These are phyloP conservation scores for Cutaneotrichosporon arboriforme DNA, from an alignment of 1,284 basidiomycete genomes.

Conservation along the genomic window DNA sequence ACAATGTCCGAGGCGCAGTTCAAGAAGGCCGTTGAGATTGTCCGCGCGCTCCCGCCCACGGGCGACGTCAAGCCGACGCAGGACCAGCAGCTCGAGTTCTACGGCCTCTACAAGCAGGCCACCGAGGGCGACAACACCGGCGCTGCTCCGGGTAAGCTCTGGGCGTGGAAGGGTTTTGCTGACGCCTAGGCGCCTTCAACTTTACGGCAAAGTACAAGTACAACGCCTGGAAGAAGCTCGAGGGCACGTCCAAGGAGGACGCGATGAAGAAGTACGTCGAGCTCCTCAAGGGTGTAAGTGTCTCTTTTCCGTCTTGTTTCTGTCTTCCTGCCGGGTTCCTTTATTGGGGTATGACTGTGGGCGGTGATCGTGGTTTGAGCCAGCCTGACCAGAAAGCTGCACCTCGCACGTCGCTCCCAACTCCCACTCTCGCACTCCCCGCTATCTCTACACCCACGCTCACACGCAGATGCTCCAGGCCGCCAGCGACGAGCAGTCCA, in stretches of 20 bases:
- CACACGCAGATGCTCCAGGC: conserved; percentile 55
- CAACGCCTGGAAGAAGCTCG: conserved; percentile 79
- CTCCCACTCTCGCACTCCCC: no score
- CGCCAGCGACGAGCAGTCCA: conserved; percentile 55
- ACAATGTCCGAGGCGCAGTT: conserved; percentile 34
- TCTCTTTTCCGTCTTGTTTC: no score
- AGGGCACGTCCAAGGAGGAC: conserved; percentile 66
- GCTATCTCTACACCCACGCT: not conserved
- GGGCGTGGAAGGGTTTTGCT: not conserved
- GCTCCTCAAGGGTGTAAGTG: conserved; percentile 62
- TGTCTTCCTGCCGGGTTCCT: no score
- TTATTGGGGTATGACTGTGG: no score
- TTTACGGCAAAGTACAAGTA: conserved; percentile 48
- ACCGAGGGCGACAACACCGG: conserved; percentile 57
- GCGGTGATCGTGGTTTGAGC: no score
- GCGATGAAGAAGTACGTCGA: conserved; percentile 68
- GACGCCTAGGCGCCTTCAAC: conserved; percentile 35
- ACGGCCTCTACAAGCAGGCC: conserved; percentile 85
- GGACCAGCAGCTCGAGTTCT: conserved; percentile 83
- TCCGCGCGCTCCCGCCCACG: conserved; percentile 63
- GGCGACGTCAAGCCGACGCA: conserved; percentile 70
- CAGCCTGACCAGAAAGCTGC: no score
- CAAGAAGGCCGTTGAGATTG: conserved; percentile 70
- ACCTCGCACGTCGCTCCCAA: no score
- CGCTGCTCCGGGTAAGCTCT: conserved; percentile 37